Evolutionary conservation across 306 rosid species (phyloP).

Genomic region (peach (Prunus persica)): Prunus_persica_NCBIv2 NC_034014.1:18540001-18540500

Average conservation of each 20-base stretch:
- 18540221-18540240: background rate
- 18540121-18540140: no score
- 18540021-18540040: background rate
- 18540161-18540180: background rate
- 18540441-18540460: no score
- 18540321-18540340: background rate
- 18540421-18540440: no score
- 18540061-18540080: background rate
- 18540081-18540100: background rate
- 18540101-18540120: background rate
- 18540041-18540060: background rate
- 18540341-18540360: background rate
- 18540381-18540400: no score
- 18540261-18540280: background rate
- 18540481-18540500: no score
- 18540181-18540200: background rate
- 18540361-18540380: background rate
- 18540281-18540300: background rate
- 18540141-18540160: background rate
- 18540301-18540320: background rate
- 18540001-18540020: no score
- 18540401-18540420: no score
- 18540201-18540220: background rate
- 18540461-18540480: no score
- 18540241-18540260: slow-evolving; percentile 3